Percentiles rank a stretch among this genome's conserved stretches.
phyloP scores from a whole-genome alignment of 208 protist genomes.

The Endotrypanum monterogeii region DNA sequence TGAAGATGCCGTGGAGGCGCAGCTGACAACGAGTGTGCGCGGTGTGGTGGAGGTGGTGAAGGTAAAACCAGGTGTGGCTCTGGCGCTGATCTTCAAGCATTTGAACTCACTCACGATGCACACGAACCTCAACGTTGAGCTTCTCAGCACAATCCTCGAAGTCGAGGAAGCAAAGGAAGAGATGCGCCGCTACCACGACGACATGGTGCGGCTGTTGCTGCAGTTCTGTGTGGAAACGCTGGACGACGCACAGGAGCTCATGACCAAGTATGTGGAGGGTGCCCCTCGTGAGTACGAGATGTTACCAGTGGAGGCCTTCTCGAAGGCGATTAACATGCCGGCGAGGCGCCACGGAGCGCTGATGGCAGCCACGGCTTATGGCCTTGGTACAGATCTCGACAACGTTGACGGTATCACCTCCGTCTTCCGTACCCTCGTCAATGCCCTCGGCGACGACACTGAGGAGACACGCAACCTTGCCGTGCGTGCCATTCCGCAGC shows the following conservation, averaged over 20 bases:
- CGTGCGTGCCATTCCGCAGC: slow-evolving; percentile 56
- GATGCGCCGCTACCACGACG: slow-evolving; percentile 60
- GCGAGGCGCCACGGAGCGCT: slow-evolving; percentile 68
- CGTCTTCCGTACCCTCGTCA: slow-evolving; percentile 73
- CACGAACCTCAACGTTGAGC: slow-evolving; percentile 66
- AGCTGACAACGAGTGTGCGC: slow-evolving; percentile 81
- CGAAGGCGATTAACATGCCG: slow-evolving; percentile 64
- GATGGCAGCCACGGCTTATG: slow-evolving; percentile 70
- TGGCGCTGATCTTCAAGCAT: slow-evolving; percentile 84
- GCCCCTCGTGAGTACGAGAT: slow-evolving; percentile 50
- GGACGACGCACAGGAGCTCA: slow-evolving; percentile 55
- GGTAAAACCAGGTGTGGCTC: slow-evolving; percentile 80
- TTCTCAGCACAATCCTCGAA: slow-evolving; percentile 79
- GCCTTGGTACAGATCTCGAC: slow-evolving; percentile 60
- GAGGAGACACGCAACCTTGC: slow-evolving; percentile 44
- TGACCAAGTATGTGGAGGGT: slow-evolving; percentile 66
- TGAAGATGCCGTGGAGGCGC: slow-evolving; percentile 83
- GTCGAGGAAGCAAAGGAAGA: slow-evolving; percentile 83
- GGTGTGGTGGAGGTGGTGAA: slow-evolving; percentile 93
- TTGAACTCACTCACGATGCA: slow-evolving; percentile 52
- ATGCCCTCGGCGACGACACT: slow-evolving; percentile 68
- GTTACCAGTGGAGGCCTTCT: slow-evolving; percentile 63
- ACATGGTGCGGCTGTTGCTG: slow-evolving; percentile 62
- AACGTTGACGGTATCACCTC: slow-evolving; percentile 67
- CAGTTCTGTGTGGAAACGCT: slow-evolving; percentile 66